Base-by-base conservation (phyloP, 495 filamentous ascomycete species). In the Hypomontagnella submonticulosa region DNA sequence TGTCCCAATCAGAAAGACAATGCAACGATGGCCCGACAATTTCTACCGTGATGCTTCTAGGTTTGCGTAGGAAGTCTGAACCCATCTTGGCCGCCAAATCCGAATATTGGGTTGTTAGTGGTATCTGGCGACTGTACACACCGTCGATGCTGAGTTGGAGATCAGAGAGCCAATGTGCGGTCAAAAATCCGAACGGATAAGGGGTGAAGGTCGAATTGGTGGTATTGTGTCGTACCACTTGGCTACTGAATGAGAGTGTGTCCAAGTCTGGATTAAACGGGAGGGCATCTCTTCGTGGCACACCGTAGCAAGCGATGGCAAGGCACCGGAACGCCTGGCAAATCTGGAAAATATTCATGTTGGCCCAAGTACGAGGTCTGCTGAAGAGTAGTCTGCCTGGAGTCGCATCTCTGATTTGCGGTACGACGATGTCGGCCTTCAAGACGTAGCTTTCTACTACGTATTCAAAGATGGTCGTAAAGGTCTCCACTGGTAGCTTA, bases 151-250 rank as follows among this genome's bases (percentile, higher is more conserved):
- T n/a, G n/a, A n/a, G n/a, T n/a, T n/a, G n/a, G n/a, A n/a, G n/a
- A n/a, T 37, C 11, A 12, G 10, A 20, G 6, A 51, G 48, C 48
- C 48, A 51, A 18, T 37, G 48, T n/a, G n/a, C n/a, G n/a, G n/a
- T n/a, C n/a, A n/a, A n/a, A n/a, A n/a, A n/a, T n/a, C n/a, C n/a
- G n/a, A n/a, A n/a, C n/a, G n/a, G n/a, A n/a, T n/a, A n/a, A n/a
- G n/a, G n/a, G n/a, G n/a, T n/a, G n/a, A n/a, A n/a, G n/a, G n/a
- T n/a, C n/a, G n/a, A n/a, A n/a, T n/a, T n/a, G 23, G 23, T 6
- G 23, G 23, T 27, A 27, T 27, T n/a, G n/a, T n/a, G n/a, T n/a
- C n/a, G n/a, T n/a, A n/a, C n/a, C n/a, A n/a, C n/a, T 27, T 27
- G 23, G 34, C 33, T 11, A 0, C n/a, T 13, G 16, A 53, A 23